phyloP scores from a whole-genome alignment of 257 asterid genomes.

The Rhazya stricta region DNA sequence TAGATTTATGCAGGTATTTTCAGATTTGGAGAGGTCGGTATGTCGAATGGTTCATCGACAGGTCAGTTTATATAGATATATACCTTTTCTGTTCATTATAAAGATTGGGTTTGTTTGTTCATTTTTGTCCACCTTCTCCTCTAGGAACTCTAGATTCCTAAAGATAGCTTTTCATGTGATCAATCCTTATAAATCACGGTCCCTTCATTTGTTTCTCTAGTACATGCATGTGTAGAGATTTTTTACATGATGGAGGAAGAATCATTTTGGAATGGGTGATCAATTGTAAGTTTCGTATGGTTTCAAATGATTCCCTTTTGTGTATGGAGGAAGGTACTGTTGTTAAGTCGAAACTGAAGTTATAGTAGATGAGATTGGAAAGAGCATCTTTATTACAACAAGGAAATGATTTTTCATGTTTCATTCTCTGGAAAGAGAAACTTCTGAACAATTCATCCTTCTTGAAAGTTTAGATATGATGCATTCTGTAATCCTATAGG shows the following conservation, averaged over 20 bases:
- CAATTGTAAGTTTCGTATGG: background rate
- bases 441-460: background rate
- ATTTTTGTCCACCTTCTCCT: background rate
- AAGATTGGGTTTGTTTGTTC: background rate
- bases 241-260: background rate
- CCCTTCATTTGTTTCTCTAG: background rate
- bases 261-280: background rate
- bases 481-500: background rate
- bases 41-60: constrained; percentile 99
- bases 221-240: background rate
- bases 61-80: constrained; percentile 37
- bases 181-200: background rate
- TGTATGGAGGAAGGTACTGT: background rate
- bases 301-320: background rate
- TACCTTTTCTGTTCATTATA: background rate
- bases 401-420: background rate
- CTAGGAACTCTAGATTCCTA: background rate
- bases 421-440: background rate
- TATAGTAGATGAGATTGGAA: background rate
- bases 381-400: background rate
- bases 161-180: background rate
- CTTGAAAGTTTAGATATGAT: background rate
- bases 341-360: background rate
- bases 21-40: constrained; percentile 97
- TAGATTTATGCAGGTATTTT: constrained; percentile 66